These are phyloP conservation scores for Stagonosporopsis chrysanthemi DNA, from an alignment of 2,329 filamentous ascomycete genomes.

Conservation along the genomic window DNA sequence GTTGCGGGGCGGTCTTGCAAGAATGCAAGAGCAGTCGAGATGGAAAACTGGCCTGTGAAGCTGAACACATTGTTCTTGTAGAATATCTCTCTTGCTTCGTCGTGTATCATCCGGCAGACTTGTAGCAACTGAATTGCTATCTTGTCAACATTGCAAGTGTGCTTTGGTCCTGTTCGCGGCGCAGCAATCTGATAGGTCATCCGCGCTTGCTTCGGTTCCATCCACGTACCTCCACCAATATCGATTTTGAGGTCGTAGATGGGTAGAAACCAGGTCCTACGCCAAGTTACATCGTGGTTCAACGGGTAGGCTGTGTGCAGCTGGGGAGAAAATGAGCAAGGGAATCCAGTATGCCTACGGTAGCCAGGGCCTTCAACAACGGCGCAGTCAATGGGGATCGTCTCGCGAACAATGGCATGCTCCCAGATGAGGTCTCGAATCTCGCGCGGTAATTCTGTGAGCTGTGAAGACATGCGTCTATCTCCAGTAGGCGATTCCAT, in stretches of 20 bases:
- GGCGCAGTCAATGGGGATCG: slow-evolving; percentile 27
- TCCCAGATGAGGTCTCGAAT: slow-evolving; percentile 33
- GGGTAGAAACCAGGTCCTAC: slow-evolving; percentile 28
- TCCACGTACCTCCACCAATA: slow-evolving; percentile 17
- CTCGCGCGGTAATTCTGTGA: slow-evolving; percentile 26
- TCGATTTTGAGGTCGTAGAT: slow-evolving; percentile 26
- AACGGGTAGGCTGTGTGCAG: slow-evolving; percentile 20
- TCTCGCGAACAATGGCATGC: slow-evolving; percentile 24
- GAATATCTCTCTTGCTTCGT: slow-evolving; percentile 32
- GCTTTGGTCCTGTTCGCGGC: not conserved
- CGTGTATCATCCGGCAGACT: slow-evolving; percentile 31
- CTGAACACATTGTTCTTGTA: slow-evolving; percentile 35
- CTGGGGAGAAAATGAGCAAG: slow-evolving; percentile 10
- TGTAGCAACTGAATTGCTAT: slow-evolving; percentile 24
- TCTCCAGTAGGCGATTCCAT: not conserved
- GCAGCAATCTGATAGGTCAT: slow-evolving; percentile 34
- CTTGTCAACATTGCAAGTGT: not conserved
- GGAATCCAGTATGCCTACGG: slow-evolving; percentile 9
- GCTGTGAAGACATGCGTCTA: not conserved
- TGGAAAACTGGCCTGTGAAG: slow-evolving; percentile 28
- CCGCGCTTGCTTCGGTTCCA: slow-evolving; percentile 19
- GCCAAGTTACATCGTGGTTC: slow-evolving; percentile 11
- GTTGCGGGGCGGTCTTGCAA: slow-evolving; percentile 29
- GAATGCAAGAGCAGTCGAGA: slow-evolving; percentile 36
- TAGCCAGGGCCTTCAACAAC: slow-evolving; percentile 8